phyloP scores from a whole-genome alignment of 2,329 filamentous ascomycete genomes.

The Didymella arachidicola region DNA sequence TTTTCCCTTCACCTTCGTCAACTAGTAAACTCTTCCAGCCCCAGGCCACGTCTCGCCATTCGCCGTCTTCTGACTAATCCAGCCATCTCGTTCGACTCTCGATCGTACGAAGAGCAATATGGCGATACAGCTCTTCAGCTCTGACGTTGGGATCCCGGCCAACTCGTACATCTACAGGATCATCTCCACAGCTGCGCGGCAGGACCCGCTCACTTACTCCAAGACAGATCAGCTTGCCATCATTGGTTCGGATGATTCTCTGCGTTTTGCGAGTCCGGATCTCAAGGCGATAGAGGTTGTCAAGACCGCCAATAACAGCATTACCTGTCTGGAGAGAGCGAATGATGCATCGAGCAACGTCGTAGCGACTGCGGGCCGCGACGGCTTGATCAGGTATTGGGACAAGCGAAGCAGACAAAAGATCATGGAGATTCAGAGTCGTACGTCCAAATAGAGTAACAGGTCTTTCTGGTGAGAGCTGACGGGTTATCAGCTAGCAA shows the following conservation, averaged over 20 bases:
- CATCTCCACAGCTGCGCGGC: slow-evolving; percentile 43
- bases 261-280: slow-evolving; percentile 70
- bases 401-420: slow-evolving; percentile 66
- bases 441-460: slow-evolving; percentile 23
- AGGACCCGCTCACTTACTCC: slow-evolving; percentile 42
- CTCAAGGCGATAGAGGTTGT: slow-evolving; percentile 61
- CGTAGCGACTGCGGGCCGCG: slow-evolving; percentile 74
- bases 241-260: slow-evolving; percentile 74
- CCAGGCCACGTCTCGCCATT: neutral
- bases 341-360: slow-evolving; percentile 60
- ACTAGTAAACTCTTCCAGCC: neutral
- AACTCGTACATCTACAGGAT: slow-evolving; percentile 52
- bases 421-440: slow-evolving; percentile 48
- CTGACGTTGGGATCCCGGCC: slow-evolving; percentile 40
- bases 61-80: neutral
- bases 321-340: slow-evolving; percentile 68
- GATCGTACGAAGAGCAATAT: slow-evolving; percentile 16
- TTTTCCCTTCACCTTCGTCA: slow-evolving; percentile 19
- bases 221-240: slow-evolving; percentile 59
- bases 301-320: slow-evolving; percentile 65
- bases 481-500: slow-evolving; percentile 54
- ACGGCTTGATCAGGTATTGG: slow-evolving; percentile 72
- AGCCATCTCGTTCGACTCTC: too few species aligned
- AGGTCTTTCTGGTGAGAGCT: neutral
- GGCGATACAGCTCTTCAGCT: slow-evolving; percentile 29